Evolutionary conservation across 2,329 filamentous ascomycete genomes (phyloP).

Genomic region (Fusarium subglutinans): DNA sequence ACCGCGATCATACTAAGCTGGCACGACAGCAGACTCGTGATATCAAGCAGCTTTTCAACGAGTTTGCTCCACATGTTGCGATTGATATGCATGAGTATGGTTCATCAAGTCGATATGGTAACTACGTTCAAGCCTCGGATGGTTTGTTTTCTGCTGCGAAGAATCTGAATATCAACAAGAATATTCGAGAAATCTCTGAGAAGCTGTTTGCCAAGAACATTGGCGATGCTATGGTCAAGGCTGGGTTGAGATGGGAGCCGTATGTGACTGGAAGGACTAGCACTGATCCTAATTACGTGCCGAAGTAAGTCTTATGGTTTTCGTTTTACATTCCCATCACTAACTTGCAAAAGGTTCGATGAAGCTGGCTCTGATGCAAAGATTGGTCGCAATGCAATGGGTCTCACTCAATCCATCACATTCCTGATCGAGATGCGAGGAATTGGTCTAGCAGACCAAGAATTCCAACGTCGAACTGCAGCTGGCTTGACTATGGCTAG

Average conservation of each 20-base stretch:
- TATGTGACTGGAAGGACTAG: conserved; percentile 42
- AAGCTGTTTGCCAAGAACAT: conserved; percentile 43
- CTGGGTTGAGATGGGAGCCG: conserved; percentile 43
- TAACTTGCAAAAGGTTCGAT: conserved; percentile 17
- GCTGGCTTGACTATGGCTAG: conserved; percentile 42
- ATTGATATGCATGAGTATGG: conserved; percentile 49
- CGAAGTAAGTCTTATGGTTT: not conserved
- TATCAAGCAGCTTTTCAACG: conserved; percentile 43
- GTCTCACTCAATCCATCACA: conserved; percentile 43
- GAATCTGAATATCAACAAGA: conserved; percentile 46
- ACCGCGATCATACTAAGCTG: conserved; percentile 48
- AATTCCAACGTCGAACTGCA: conserved; percentile 44
- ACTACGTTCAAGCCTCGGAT: conserved; percentile 40
- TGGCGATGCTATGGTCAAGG: conserved; percentile 42
- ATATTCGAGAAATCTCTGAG: conserved; percentile 44
- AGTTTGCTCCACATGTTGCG: conserved; percentile 44
- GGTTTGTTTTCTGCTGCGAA: conserved; percentile 47
- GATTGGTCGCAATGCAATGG: conserved; percentile 45
- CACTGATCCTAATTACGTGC: conserved; percentile 13
- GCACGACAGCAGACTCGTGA: conserved; percentile 45
- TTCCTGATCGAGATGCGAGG: conserved; percentile 46
- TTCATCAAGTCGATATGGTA: conserved; percentile 32
- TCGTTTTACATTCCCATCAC: fast-evolving
- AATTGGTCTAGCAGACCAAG: conserved; percentile 44
- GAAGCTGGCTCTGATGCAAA: conserved; percentile 45